Conservation (phyloP, 805 yeast species). For the Clavispora fructus region DNA sequence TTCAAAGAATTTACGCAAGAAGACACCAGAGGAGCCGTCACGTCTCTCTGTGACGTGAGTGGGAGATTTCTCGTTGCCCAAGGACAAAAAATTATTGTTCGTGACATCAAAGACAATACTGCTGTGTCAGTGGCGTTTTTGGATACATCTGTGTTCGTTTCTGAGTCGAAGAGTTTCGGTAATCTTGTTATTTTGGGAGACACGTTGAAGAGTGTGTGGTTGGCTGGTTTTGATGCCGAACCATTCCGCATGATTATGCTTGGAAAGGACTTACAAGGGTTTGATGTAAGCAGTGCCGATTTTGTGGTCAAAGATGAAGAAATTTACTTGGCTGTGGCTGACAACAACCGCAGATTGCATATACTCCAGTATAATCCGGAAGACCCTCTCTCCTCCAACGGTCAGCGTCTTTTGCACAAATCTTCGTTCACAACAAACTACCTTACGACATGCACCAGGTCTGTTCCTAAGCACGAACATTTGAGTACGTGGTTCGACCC, state of each 20-base stretch:
- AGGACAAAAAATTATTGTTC: conserved; percentile 75
- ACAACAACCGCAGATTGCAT: conserved; percentile 61
- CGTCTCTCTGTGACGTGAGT: conserved; percentile 69
- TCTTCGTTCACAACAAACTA: conserved; percentile 69
- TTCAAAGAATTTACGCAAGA: conserved; percentile 70
- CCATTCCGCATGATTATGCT: conserved; percentile 81
- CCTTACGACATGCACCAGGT: conserved; percentile 48
- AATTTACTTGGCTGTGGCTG: conserved; percentile 62
- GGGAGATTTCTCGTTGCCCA: conserved; percentile 82
- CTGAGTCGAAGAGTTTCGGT: conserved; percentile 78
- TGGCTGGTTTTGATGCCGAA: conserved; percentile 90
- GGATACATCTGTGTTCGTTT: conserved; percentile 75
- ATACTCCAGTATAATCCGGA: conserved; percentile 87
- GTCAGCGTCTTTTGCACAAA: conserved; percentile 66
- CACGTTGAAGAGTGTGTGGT: conserved; percentile 65
- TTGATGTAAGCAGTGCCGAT: conserved; percentile 69
- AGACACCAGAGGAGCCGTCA: conserved; percentile 76
- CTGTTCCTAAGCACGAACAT: conserved; percentile 36
- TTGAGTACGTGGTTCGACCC: conserved; percentile 24
- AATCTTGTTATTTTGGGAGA: conserved; percentile 82
- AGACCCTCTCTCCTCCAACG: conserved; percentile 75
- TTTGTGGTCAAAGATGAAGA: conserved; percentile 70
- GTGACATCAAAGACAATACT: conserved; percentile 82
- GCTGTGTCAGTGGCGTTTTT: conserved; percentile 92
- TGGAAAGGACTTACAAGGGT: conserved; percentile 64